phyloP scores from a whole-genome alignment of 495 filamentous ascomycete species.

The Clohesyomyces aquaticus region DNA sequence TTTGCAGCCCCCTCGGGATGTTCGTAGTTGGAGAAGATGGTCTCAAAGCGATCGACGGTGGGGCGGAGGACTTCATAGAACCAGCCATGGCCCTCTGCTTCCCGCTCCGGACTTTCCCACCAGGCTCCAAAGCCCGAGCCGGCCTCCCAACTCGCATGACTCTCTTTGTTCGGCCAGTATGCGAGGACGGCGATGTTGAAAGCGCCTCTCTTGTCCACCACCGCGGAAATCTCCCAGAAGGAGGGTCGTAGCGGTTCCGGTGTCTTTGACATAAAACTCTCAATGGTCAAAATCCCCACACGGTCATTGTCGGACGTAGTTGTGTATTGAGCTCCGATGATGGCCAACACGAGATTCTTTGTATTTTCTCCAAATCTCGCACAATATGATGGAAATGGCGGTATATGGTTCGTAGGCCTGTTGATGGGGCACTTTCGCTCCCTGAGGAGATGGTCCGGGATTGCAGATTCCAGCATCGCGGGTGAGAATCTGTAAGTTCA shows the following conservation, averaged over 20 bases:
- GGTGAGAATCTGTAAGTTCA: too few relatives aligned
- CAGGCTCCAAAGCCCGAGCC: conserved; percentile 41
- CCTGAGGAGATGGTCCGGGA: conserved; percentile 8
- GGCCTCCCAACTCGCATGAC: conserved; percentile 39
- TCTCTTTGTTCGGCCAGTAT: conserved; percentile 42
- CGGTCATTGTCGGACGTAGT: background rate
- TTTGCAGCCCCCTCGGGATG: conserved; percentile 42
- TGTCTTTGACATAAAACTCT: conserved; percentile 18
- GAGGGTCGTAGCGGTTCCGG: conserved; percentile 15
- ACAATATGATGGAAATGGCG: conserved; percentile 38
- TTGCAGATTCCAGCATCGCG: conserved; percentile 18
- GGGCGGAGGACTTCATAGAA: conserved; percentile 47
- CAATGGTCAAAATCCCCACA: background rate
- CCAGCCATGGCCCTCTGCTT: conserved; percentile 36
- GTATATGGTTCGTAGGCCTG: conserved; percentile 10
- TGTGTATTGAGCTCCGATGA: conserved; percentile 43
- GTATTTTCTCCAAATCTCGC: conserved; percentile 38
- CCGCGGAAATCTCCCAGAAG: conserved; percentile 41
- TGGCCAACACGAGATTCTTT: conserved; percentile 44
- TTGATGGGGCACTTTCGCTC: conserved; percentile 12
- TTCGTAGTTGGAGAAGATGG: conserved; percentile 41
- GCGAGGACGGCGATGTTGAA: conserved; percentile 42
- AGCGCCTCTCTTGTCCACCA: conserved; percentile 37
- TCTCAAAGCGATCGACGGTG: conserved; percentile 44
- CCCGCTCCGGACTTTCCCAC: conserved; percentile 40